A percentile compares a stretch with the other conserved stretches of the same genome.
phyloP scores from a whole-genome alignment of 192 early-diverging fungal species.

The Neocallimastix lanati region DNA sequence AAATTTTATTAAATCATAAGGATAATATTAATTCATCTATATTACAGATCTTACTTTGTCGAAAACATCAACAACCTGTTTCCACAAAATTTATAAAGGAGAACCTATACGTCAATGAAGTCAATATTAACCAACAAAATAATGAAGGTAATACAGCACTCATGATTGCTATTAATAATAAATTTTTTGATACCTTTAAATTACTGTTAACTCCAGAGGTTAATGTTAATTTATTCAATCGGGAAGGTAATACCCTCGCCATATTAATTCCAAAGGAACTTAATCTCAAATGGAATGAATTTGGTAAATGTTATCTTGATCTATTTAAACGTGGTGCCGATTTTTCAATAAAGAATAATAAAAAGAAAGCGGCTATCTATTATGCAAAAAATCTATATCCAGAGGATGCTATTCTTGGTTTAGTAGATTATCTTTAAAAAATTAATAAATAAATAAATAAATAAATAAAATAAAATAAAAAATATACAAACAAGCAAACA shows the following conservation, averaged over 20 bases:
- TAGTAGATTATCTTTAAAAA: not conserved
- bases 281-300: not conserved
- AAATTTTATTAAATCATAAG: not conserved
- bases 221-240: not conserved
- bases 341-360: not conserved
- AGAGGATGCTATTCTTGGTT: not conserved
- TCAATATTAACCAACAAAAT: not conserved
- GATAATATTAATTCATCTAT: not conserved
- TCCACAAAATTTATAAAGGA: not conserved
- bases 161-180: not conserved
- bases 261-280: not conserved
- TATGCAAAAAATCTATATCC: not conserved
- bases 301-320: not conserved
- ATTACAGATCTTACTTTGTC: not conserved
- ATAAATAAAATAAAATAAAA: not conserved
- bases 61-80: not conserved
- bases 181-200: not conserved
- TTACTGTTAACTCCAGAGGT: not conserved
- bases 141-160: not conserved
- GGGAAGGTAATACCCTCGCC: not conserved
- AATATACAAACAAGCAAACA: too few species aligned
- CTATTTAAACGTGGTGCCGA: not conserved
- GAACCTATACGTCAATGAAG: not conserved
- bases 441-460: not conserved
- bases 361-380: not conserved